Conservation (phyloP, 1,139 yeast genomes). For the Diutina sp. region DNA sequence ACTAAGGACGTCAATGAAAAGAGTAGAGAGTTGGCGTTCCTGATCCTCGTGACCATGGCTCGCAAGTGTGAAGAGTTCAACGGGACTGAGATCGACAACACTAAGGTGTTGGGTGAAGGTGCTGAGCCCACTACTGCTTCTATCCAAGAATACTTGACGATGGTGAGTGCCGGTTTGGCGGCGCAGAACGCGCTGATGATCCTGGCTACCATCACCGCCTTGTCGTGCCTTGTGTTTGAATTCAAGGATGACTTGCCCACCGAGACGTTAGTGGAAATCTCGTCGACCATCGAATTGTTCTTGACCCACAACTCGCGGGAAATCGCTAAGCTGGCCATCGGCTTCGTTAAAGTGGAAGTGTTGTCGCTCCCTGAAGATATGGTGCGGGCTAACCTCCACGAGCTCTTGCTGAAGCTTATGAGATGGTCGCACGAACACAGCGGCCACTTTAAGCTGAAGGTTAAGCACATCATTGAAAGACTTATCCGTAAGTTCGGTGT, state of each 20-base stretch:
- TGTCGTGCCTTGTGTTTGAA: slow-evolving; percentile 78
- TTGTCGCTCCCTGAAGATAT: slow-evolving; percentile 73
- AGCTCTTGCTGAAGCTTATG: slow-evolving; percentile 58
- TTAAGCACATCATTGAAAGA: slow-evolving; percentile 86
- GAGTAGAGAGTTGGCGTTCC: slow-evolving; percentile 74
- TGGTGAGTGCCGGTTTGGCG: slow-evolving; percentile 93
- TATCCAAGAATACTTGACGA: slow-evolving; percentile 74
- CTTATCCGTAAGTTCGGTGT: slow-evolving; percentile 81
- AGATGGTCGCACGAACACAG: slow-evolving; percentile 95
- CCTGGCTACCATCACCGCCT: slow-evolving; percentile 86
- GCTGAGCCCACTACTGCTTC: slow-evolving; percentile 56
- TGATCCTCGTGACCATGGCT: slow-evolving; percentile 71
- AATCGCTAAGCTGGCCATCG: slow-evolving; percentile 87
- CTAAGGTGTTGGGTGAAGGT: slow-evolving; percentile 59
- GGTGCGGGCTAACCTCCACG: slow-evolving; percentile 54
- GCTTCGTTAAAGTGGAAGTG: slow-evolving; percentile 86
- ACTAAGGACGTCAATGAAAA: slow-evolving; percentile 93
- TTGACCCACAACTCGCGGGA: slow-evolving; percentile 86
- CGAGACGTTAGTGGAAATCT: slow-evolving; percentile 54
- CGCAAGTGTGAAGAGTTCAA: slow-evolving; percentile 40
- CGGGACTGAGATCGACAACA: slow-evolving; percentile 60
- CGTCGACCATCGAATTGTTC: slow-evolving; percentile 83
- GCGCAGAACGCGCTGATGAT: slow-evolving; percentile 93
- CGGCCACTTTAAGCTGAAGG: slow-evolving; percentile 86
- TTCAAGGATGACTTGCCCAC: slow-evolving; percentile 52